Evolutionary conservation across 169 alveolate genomes (phyloP), one percentile per base, ranked within the genome.

Genomic region (Cryptosporidium meleagridis): DNA sequence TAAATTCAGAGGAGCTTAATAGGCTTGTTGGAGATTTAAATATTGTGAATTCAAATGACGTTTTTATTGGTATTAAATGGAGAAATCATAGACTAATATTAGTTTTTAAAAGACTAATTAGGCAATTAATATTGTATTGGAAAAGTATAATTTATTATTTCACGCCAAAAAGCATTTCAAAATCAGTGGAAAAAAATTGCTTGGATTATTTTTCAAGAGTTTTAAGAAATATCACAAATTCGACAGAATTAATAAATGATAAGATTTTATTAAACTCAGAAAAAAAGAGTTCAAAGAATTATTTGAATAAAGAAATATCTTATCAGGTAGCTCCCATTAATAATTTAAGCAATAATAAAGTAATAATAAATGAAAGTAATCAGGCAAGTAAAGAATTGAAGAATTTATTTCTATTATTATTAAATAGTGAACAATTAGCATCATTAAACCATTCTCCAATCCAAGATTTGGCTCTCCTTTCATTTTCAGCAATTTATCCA

Each of bases 401-500:
- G 33, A 80, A 80, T 45, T 59, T 80, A 31, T 80, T 44, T 26
- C 18, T 80, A 8, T 29, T 80, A 39, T 44, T 80, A 18, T 41
- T 80, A 45, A 80, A 80, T 33, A 62, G 89, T 41, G 89, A 80
- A 44, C 89, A 80, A 14, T 9, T 80, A n/a, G 55, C 75, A 26
- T 61, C 89, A 26, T 55, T 80, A 29, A 80, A 45, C 53, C 89
- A 80, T 65, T 80, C 89, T 18, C 65, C 89, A 26, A 33, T 80
- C 48, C 89, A 80, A 18, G 89, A 80, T 45, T 65, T 80, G 9
- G 75, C 89, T 18, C 45, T 80, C 9, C 62, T 65, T 16, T 80
- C 89, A 41, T 39, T 80, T 61, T 80, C 89, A 10, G 33, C 53
- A 16, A 33, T 59, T 39, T 65, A 61, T 39, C 70, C 89, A 29